Evolutionary conservation across 2,329 filamentous ascomycete genomes (phyloP), one percentile per base, ranked within the genome.

Genomic region (Seiridium unicorne): DNA sequence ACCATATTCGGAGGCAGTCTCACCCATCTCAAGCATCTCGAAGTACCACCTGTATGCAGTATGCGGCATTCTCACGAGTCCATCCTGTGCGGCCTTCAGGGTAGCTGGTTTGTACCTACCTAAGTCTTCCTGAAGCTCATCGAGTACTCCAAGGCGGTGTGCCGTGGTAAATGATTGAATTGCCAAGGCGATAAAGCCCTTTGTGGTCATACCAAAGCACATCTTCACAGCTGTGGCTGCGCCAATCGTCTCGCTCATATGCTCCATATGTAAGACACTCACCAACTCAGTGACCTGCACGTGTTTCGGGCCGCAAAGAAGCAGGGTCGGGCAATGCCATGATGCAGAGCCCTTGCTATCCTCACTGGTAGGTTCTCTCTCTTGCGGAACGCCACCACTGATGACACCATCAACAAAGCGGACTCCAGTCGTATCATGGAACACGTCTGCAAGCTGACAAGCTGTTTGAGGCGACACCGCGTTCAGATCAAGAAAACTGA

Each of bases 191-290:
- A 54, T 54, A 34, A 54, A 54, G 26, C 51, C 51, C 51, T 54
- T 54, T 32, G 51, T 54, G 5, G 51, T 54, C 51, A 54, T 54
- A 9, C 51, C 51, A 35, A 54, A 54, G 35, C 51, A 54, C 51
- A 54, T 54, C 51, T 54, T 54, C 7, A 54, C 51, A 9, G 51
- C 51, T 9, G 51, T 54, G 5, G 51, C 51, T n/a, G 51, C 51
- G 8, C 51, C 51, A 26, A 54, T 54, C 36, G 35, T 54, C 3
- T 54, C 51, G 34, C 51, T 54, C 51, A 54, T 54, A 42, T 54
- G 51, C 51, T 54, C 51, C 51, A 54, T 42, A 40, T 54, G 35
- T 9, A 54, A 42, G n/a, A 36, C 11, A 10, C 13, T 7, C 2
- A 31, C 34, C 9, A 54, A 18, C 26, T 54, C 34, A 26, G 51